Evolutionary conservation across 2,329 filamentous ascomycete genomes (phyloP).

Genomic region (Byssothecium circinans): DNA sequence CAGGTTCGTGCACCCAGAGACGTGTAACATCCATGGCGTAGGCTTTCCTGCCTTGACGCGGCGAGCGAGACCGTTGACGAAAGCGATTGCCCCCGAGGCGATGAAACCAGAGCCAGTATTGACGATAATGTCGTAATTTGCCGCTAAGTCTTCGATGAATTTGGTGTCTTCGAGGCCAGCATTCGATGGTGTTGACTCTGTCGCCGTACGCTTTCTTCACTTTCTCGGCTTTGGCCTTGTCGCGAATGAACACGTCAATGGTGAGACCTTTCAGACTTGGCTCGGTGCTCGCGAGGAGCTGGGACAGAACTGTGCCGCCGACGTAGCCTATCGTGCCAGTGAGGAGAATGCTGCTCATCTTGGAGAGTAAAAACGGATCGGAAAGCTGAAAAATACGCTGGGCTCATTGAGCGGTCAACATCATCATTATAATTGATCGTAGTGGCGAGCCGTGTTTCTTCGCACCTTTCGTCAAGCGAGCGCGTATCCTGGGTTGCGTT

Average conservation of each 20-base stretch:
- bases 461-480: no score
- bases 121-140: constrained; percentile 20
- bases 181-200: constrained; percentile 13
- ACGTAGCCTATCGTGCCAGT: constrained; percentile 20
- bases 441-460: no score
- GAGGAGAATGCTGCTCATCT: constrained; percentile 19
- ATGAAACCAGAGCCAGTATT: constrained; percentile 19
- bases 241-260: constrained; percentile 17
- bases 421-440: no score
- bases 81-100: constrained; percentile 13
- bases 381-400: no score
- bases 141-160: constrained; percentile 14
- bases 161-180: constrained; percentile 12
- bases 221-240: constrained; percentile 8
- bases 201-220: constrained; percentile 10
- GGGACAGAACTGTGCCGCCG: constrained; percentile 16
- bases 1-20: constrained; percentile 20
- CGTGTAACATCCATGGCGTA: constrained; percentile 15
- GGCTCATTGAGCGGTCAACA: no score
- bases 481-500: no score
- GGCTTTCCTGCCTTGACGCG: constrained; percentile 9
- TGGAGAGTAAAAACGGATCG: background rate
- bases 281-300: constrained; percentile 9
- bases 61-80: constrained; percentile 18
- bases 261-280: constrained; percentile 12